Conservation (phyloP, 2,329 filamentous ascomycete species). For the Tolypocladium guangdongense region DNA sequence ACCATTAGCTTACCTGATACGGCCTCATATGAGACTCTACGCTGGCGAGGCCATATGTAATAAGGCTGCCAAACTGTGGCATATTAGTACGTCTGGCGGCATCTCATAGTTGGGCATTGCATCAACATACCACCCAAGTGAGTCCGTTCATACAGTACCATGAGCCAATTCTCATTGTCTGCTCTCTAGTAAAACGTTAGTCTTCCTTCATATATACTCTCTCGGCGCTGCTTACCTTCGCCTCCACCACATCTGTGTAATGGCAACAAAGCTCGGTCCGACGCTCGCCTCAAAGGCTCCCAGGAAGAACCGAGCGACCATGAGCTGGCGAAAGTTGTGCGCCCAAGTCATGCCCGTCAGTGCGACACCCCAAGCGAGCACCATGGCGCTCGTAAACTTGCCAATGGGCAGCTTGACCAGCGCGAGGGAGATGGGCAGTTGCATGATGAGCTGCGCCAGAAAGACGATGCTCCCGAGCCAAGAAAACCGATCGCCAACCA, state of each 20-base stretch:
- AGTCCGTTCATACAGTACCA: slow-evolving; percentile 54
- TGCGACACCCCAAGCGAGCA: slow-evolving; percentile 43
- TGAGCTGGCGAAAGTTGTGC: slow-evolving; percentile 34
- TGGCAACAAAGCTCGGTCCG: slow-evolving; percentile 41
- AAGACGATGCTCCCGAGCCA: slow-evolving; percentile 53
- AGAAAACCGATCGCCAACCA: slow-evolving; percentile 46
- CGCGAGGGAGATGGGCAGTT: slow-evolving; percentile 43
- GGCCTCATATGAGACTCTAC: slow-evolving; percentile 33
- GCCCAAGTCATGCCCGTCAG: slow-evolving; percentile 41
- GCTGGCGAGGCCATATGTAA: slow-evolving; percentile 48
- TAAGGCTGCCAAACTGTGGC: slow-evolving; percentile 36
- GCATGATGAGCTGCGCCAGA: slow-evolving; percentile 47
- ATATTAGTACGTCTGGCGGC: slow-evolving; percentile 4
- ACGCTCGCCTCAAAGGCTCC: slow-evolving; percentile 42
- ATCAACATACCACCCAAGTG: slow-evolving; percentile 35
- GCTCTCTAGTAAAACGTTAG: slow-evolving; percentile 27
- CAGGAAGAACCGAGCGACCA: slow-evolving; percentile 43
- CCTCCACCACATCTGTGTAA: slow-evolving; percentile 53
- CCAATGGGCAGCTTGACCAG: slow-evolving; percentile 50
- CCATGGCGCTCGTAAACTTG: slow-evolving; percentile 47
- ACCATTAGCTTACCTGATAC: slow-evolving; percentile 34
- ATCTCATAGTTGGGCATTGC: slow-evolving; percentile 1
- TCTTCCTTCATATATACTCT: too few species aligned
- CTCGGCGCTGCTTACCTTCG: slow-evolving; percentile 21
- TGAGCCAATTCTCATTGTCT: slow-evolving; percentile 42